Base-by-base conservation (phyloP, 768 basidiomycete genomes). In the Tulasnella sp. region DNA sequence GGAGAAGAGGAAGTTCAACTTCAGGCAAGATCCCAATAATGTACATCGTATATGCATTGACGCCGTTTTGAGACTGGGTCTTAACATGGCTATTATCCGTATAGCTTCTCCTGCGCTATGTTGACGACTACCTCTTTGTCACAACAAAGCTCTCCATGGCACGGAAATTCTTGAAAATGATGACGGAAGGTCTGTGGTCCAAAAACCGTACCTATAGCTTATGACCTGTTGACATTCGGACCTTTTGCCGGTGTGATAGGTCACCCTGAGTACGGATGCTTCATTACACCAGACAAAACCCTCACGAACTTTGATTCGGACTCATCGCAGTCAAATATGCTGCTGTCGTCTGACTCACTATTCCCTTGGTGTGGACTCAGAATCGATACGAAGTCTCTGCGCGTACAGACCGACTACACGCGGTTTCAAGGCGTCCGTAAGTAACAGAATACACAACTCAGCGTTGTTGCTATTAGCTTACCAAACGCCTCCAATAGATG, bases 61-160 rank as follows among this genome's bases (percentile, higher is more conserved):
- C n/a, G n/a, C n/a, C n/a, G n/a, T n/a, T n/a, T n/a, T n/a, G n/a
- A n/a, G n/a, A n/a, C n/a, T n/a, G 24, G 17, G 24, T 57, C 34
- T 15, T 38, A 15, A 38, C 5, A 38, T 38, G 34, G 34, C 34
- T 19, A 42, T 11, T 45, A 11, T 41, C 15, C 41, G 31, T 30
- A 43, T 61, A 94, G 92, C 66, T 85, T 19, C 73, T 98, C 3
- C 72, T 96, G 30, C 78, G 96, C 60, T 77, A 92, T 60, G 82
- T 94, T n/a, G 96, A 99, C 66, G 96, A 99, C 67, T 99, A 97
- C 68, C 72, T 98, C 44, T 85, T 88, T 63, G 76, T 99, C 56
- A 89, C 92, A 3, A 84, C 88, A 1, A 78, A 76, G 54, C 70
- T 70, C 2, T 45, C 64, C 5, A 78, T 78, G 63, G 94, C 94